A percentile compares a stretch with the other conserved stretches of the same genome.
Conservation (phyloP, 176 grass and related monocot genomes). For the Musa itinerans region DNA sequence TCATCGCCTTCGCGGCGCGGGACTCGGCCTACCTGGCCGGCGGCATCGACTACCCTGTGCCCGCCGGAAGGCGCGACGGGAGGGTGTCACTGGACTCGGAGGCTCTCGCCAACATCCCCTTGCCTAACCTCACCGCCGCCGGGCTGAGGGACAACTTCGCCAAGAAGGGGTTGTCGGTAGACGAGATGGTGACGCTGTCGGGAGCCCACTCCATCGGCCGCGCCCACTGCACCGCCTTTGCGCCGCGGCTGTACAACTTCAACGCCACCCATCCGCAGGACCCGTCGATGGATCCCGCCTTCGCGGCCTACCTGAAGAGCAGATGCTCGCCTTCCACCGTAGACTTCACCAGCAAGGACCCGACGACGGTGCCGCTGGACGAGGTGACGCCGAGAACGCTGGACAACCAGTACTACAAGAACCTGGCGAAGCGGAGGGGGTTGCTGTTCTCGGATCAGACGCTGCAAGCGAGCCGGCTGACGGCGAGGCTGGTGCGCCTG, state of each 20-base stretch:
- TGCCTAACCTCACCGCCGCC: not conserved
- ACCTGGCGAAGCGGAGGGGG: slow-evolving; percentile 22
- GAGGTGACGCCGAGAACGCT: slow-evolving; percentile 21
- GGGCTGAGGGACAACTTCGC: slow-evolving; percentile 24
- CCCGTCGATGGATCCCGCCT: slow-evolving; percentile 20
- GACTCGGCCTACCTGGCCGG: slow-evolving; percentile 22
- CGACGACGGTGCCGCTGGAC: slow-evolving; percentile 35
- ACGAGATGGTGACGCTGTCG: slow-evolving; percentile 36
- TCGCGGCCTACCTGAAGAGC: slow-evolving; percentile 21
- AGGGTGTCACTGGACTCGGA: slow-evolving; percentile 28
- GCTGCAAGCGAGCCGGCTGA: slow-evolving; percentile 12
- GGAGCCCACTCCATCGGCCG: slow-evolving; percentile 43
- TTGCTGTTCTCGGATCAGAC: slow-evolving; percentile 30
- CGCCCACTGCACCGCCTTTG: slow-evolving; percentile 37
- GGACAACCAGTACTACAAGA: slow-evolving; percentile 52
- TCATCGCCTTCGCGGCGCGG: slow-evolving; percentile 54
- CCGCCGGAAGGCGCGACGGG: slow-evolving; percentile 44
- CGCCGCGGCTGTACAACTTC: slow-evolving; percentile 27
- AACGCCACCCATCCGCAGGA: slow-evolving; percentile 14
- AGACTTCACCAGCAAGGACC: slow-evolving; percentile 11
- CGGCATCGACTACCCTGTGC: slow-evolving; percentile 23
- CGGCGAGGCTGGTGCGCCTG: slow-evolving; percentile 11
- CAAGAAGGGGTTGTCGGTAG: slow-evolving; percentile 24
- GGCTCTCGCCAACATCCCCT: slow-evolving; percentile 21
- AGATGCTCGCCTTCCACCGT: slow-evolving; percentile 29